phyloP scores from a whole-genome alignment of 352 stramenopile species.

The Achlya hypogyna region DNA sequence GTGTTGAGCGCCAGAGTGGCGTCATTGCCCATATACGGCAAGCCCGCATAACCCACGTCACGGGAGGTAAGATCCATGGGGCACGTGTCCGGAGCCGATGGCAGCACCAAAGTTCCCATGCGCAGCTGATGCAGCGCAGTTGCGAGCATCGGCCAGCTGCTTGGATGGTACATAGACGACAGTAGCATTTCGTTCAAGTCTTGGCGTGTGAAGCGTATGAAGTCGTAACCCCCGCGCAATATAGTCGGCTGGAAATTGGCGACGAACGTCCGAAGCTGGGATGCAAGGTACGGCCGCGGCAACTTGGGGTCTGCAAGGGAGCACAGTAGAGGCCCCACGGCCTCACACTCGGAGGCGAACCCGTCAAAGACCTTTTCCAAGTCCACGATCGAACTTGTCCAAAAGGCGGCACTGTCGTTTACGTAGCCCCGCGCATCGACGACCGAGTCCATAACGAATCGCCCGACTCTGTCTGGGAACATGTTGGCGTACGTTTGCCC shows the following conservation, averaged over 20 bases:
- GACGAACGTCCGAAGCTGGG: neutral
- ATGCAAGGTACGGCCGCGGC: neutral
- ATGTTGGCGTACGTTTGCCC: conserved; percentile 13
- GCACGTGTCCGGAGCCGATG: neutral
- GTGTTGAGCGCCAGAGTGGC: neutral
- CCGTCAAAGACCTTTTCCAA: neutral
- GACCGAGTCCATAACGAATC: conserved; percentile 14
- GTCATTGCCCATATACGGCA: conserved; percentile 5
- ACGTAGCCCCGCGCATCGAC: neutral
- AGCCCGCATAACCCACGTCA: neutral
- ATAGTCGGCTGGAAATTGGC: neutral
- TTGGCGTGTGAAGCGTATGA: neutral
- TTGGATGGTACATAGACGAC: neutral
- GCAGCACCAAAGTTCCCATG: neutral
- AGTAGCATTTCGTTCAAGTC: neutral
- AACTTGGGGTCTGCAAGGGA: neutral
- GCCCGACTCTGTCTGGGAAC: conserved; percentile 13
- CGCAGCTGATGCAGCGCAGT: neutral
- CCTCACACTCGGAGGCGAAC: neutral
- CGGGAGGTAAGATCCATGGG: neutral
- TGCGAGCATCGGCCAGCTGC: neutral
- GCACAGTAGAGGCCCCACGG: neutral
- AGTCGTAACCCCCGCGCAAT: neutral
- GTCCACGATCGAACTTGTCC: neutral
- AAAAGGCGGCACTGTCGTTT: neutral